These are phyloP conservation scores for Aegilops umbellulata DNA, from an alignment of 176 grass and related monocot genomes.

Conservation along the genomic window DNA sequence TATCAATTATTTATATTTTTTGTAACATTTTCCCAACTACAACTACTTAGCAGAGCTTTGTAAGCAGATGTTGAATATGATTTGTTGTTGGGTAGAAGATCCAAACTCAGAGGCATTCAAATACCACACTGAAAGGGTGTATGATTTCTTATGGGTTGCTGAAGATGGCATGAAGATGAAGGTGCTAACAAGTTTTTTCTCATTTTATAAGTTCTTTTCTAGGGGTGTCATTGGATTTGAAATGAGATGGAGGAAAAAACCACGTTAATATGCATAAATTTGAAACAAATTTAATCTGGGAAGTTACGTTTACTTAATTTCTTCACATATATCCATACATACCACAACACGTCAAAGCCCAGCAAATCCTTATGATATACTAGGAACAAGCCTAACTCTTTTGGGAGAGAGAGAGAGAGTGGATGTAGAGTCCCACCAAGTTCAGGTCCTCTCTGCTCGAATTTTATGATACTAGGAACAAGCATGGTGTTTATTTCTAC, in stretches of 20 bases:
- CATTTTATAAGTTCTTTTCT: background rate
- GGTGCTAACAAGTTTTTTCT: slow-evolving; percentile 14
- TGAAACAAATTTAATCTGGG: no score
- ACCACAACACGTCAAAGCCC: no score
- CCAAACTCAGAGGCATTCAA: slow-evolving; percentile 86
- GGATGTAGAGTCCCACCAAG: no score
- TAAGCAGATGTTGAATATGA: slow-evolving; percentile 83
- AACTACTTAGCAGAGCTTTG: background rate
- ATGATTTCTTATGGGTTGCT: slow-evolving; percentile 84
- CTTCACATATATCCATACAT: no score
- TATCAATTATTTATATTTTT: background rate
- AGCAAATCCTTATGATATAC: no score
- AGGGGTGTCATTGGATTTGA: background rate
- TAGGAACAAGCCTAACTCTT: no score
- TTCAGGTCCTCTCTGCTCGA: no score
- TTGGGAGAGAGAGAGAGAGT: no score
- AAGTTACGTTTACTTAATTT: background rate
- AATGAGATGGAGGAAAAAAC: background rate
- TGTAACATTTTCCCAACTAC: background rate
- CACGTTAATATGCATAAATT: background rate
- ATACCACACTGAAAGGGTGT: slow-evolving; percentile 60
- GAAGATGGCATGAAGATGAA: slow-evolving; percentile 99
- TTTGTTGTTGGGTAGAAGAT: slow-evolving; percentile 89
- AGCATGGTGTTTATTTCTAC: no score
- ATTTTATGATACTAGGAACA: no score